phyloP scores from a whole-genome alignment of 768 basidiomycete genomes.

The Termitomyces sp. region DNA sequence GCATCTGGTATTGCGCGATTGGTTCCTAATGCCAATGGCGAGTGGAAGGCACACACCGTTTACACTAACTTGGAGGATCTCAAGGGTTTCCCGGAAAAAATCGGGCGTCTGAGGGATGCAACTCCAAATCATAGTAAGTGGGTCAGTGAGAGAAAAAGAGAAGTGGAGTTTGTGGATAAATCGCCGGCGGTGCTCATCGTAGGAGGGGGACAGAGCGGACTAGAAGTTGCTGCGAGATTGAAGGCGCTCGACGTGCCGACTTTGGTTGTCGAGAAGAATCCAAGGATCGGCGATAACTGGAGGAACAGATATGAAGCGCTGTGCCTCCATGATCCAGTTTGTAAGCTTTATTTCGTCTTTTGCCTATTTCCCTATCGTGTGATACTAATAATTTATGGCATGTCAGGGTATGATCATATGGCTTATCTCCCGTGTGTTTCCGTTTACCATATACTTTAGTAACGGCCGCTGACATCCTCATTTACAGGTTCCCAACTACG shows the following conservation, averaged over 20 bases:
- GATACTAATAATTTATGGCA: background rate
- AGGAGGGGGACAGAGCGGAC: constrained; percentile 63
- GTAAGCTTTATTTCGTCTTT: constrained; percentile 32
- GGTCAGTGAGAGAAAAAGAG: constrained; percentile 37
- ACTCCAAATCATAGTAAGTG: constrained; percentile 49
- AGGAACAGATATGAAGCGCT: constrained; percentile 60
- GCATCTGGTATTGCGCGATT: constrained; percentile 51
- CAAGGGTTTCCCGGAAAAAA: constrained; percentile 44
- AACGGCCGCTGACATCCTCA: background rate
- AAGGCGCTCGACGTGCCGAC: constrained; percentile 42
- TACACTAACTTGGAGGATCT: constrained; percentile 56
- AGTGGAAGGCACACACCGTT: constrained; percentile 57
- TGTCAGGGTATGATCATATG: constrained; percentile 46
- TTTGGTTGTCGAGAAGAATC: constrained; percentile 59
- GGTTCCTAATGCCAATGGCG: constrained; percentile 34
- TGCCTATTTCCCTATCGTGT: background rate
- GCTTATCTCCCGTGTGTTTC: constrained; percentile 52
- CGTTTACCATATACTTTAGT: background rate
- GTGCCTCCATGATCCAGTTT: constrained; percentile 63
- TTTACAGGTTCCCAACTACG: no score
- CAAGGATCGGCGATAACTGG: constrained; percentile 60
- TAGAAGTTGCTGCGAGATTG: constrained; percentile 55
- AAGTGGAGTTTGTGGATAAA: constrained; percentile 37
- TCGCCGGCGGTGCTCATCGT: constrained; percentile 47
- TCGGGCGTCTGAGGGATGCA: constrained; percentile 37